Conservation (phyloP, 1,284 basidiomycete species). For the Ustilago xerochloae region DNA sequence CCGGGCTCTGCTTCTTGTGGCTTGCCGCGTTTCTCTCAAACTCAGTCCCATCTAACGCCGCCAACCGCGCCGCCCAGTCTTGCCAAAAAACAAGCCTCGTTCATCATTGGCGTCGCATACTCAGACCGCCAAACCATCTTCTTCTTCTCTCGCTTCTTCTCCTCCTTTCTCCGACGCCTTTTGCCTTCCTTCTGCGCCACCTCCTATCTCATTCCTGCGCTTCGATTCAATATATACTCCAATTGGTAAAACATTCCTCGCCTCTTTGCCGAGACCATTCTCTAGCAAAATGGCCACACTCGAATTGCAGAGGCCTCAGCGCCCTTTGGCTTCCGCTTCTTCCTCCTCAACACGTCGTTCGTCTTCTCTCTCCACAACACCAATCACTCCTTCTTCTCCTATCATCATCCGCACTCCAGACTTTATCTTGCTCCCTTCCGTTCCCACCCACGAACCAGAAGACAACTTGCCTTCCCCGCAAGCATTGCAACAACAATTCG, state of each 20-base stretch:
- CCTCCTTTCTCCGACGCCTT: not conserved
- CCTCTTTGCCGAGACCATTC: not conserved
- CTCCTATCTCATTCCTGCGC: conserved; percentile 9
- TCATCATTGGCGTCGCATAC: not conserved
- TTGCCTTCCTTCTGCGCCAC: not conserved
- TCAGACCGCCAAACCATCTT: not conserved
- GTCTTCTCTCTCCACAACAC: not conserved
- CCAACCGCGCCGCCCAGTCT: not conserved
- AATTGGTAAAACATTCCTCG: not conserved
- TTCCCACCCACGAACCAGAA: conserved; percentile 53
- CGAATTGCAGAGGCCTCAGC: conserved; percentile 31
- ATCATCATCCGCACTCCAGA: conserved; percentile 47
- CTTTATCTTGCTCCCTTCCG: conserved; percentile 45
- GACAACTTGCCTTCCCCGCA: conserved; percentile 42
- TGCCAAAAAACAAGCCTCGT: not conserved
- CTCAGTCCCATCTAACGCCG: not conserved
- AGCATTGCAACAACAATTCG: conserved; percentile 35
- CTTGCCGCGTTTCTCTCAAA: not conserved
- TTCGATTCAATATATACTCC: conserved; percentile 18
- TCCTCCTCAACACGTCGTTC: conserved; percentile 5
- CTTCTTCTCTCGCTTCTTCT: not conserved
- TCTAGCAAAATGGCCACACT: conserved; percentile 33
- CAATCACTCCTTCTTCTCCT: conserved; percentile 26
- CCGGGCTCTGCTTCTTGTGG: not conserved
- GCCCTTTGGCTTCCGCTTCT: conserved; percentile 3